Evolutionary conservation across 495 filamentous ascomycete species (phyloP), one percentile per base, ranked within the genome.

Genomic region (Aspergillus egyptiacus): DNA sequence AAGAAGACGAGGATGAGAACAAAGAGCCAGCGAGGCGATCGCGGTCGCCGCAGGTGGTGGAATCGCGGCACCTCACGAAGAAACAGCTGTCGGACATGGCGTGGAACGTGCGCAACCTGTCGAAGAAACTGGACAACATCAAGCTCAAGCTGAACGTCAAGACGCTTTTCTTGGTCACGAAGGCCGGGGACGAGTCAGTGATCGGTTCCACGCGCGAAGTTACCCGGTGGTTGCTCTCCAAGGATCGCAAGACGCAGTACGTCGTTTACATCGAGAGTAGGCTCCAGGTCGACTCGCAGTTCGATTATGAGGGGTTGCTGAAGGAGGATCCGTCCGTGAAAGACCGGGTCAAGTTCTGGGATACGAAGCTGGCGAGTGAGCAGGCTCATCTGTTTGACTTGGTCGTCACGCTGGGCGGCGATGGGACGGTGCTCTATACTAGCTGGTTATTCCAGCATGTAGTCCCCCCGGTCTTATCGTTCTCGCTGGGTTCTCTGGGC

Each of bases 381-480:
- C 73, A 82, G 39, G 93, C 94, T 1, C 88, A 96, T 51, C 82
- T 80, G 2, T 96, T 96, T 60, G 93, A 98, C 66, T 90, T 98
- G 58, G 84, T 93, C 13, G 73, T 98, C 27, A 94, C 91, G 0
- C 82, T 98, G 3, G 93, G 93, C n/a, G 93, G 93, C 8, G 93
- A 98, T 61, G 93, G 93, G 11, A 98, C 93, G 0, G 91, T 98
- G 24, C 72, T 98, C 24, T 97, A 95, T 60, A 87, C 93, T 0
- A 89, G 83, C 58, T 98, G 94, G 91, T 73, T 98, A 24, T 98
- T 98, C 64, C 93, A 98, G 73, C 75, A 88, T n/a, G 83, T 97
- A 45, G 91, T 97, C 0, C 93, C 93, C 5, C 93, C 94, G 0
- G 87, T 96, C 5, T 70, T 98, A 17, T 89, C 88, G 39, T 97